Base-by-base conservation (phyloP, 1,284 basidiomycete genomes). In the Moesziomyces globuligerus region DNA sequence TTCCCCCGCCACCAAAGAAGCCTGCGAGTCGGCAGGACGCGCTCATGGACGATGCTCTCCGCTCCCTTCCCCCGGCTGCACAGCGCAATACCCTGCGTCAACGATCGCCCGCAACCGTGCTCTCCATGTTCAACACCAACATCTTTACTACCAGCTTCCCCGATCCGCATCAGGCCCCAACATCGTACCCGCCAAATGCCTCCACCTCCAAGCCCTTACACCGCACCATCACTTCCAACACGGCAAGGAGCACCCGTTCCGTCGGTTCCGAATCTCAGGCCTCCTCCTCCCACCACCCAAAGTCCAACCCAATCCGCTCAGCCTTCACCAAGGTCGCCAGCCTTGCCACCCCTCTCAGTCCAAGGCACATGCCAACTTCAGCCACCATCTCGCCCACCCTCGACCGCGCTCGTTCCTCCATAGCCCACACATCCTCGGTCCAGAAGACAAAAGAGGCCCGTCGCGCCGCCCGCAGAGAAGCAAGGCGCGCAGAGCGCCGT, bases 11-110 rank as follows among this genome's bases (percentile, higher is more conserved):
- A 24, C 69, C 69, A 15, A 38, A 42, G 28, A 54, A 64, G 24
- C 69, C 69, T 2, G 25, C 38, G 20, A 66, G 55, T 40, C 58
- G 48, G 36, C 40, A 57, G 10, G 62, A 66, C 48, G 58, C 64
- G 0, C 50, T 66, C 23, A 67, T 72, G 58, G 50, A 72, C 40
- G 69, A 72, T 49, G 64, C 69, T n/a, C 37, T 72, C 23, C 62
- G 69, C 24, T 72, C 69, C 10, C 55, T 72, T 9, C 69, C 69
- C n/a, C 62, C 69, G 13, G 64, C 48, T 21, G 58, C 64, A 5
- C 37, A 72, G 23, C 54, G 62, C 20, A 43, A 49, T 36, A 42
- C 25, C 3, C 47, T 48, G 7, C 64, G 62, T 13, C 58, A 67
- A 21, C 48, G 44, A 15, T 20, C 58, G n/a, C 62, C 62, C 3